Percentiles rank a stretch among this genome's conserved stretches.
Conservation (phyloP, 2,329 filamentous ascomycete genomes). For the Colletotrichum magnum region DNA sequence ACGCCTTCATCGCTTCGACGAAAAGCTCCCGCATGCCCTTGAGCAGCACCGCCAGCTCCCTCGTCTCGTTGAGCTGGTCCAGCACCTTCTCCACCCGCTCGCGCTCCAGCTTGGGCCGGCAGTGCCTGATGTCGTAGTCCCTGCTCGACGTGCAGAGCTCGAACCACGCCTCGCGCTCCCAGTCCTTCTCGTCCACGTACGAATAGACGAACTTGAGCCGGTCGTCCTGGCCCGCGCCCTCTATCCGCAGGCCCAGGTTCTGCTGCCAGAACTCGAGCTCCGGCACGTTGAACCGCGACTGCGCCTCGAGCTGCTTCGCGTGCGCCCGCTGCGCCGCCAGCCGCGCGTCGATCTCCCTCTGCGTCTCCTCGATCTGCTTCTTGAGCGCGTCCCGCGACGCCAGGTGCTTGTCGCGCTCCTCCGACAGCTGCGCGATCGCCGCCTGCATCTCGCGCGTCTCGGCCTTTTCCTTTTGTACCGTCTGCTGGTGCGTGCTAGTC, state of each 20-base stretch:
- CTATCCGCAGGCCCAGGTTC: conserved; percentile 89
- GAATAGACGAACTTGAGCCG: conserved; percentile 91
- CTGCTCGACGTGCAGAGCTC: conserved; percentile 85
- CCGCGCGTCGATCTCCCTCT: conserved; percentile 77
- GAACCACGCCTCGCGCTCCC: conserved; percentile 93
- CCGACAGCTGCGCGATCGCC: conserved; percentile 70
- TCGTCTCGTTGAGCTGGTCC: conserved; percentile 84
- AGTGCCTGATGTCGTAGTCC: conserved; percentile 88
- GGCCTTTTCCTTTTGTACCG: conserved; percentile 80
- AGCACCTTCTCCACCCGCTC: conserved; percentile 83
- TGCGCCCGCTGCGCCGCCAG: conserved; percentile 81
- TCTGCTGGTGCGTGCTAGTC: conserved; percentile 78
- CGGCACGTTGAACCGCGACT: conserved; percentile 89
- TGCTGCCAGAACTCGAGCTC: conserved; percentile 97
- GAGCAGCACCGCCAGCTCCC: conserved; percentile 79
- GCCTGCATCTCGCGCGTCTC: conserved; percentile 83
- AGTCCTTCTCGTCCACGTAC: conserved; percentile 87
- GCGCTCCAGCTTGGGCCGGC: conserved; percentile 84
- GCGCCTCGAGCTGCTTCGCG: conserved; percentile 82
- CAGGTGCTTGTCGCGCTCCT: conserved; percentile 73
- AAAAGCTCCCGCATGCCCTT: conserved; percentile 89
- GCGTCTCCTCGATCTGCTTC: conserved; percentile 75
- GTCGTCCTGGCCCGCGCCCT: conserved; percentile 88
- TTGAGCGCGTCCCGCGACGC: conserved; percentile 69
- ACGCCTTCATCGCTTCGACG: conserved; percentile 74